Evolutionary conservation across 371 early-diverging fungal species (phyloP).

Genomic region (Encephalitozoon romaleae): DNA sequence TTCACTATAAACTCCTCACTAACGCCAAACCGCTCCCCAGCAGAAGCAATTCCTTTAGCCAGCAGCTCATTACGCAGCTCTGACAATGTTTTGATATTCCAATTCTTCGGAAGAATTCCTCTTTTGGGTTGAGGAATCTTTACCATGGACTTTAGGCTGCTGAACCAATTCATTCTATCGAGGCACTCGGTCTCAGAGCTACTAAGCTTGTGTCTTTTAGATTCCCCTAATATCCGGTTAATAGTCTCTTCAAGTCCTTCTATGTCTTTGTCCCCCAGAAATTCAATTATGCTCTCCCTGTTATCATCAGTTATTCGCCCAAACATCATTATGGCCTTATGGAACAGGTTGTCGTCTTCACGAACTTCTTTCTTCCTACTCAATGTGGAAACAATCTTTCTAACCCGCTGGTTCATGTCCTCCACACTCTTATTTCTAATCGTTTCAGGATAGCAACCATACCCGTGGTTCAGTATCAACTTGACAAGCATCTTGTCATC

Average conservation of each 20-base stretch:
- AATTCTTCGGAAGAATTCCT: slow-evolving; percentile 49
- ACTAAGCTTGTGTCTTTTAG: slow-evolving; percentile 37
- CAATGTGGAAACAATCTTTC: slow-evolving; percentile 55
- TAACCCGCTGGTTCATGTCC: slow-evolving; percentile 59
- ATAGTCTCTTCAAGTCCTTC: slow-evolving; percentile 50
- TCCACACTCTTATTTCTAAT: slow-evolving; percentile 46
- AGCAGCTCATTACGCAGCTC: slow-evolving; percentile 45
- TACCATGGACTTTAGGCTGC: slow-evolving; percentile 14
- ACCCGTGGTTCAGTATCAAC: slow-evolving; percentile 49
- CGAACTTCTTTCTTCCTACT: slow-evolving; percentile 54
- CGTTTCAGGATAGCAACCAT: slow-evolving; percentile 53
- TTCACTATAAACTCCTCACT: slow-evolving; percentile 50
- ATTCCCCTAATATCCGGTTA: slow-evolving; percentile 48
- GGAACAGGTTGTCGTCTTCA: slow-evolving; percentile 49
- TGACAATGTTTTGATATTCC: slow-evolving; percentile 51
- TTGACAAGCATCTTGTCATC: slow-evolving; percentile 57
- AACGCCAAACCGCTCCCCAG: slow-evolving; percentile 42
- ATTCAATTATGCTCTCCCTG: slow-evolving; percentile 44
- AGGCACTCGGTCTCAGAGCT: slow-evolving; percentile 48
- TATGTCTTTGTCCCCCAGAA: slow-evolving; percentile 40
- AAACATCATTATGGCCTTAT: slow-evolving; percentile 56
- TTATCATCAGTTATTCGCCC: slow-evolving; percentile 55
- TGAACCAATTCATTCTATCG: slow-evolving; percentile 57
- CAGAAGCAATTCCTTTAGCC: slow-evolving; percentile 43
- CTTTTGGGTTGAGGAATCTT: slow-evolving; percentile 41